phyloP scores from a whole-genome alignment of 2,329 filamentous ascomycete genomes.

The Fusarium sp. region DNA sequence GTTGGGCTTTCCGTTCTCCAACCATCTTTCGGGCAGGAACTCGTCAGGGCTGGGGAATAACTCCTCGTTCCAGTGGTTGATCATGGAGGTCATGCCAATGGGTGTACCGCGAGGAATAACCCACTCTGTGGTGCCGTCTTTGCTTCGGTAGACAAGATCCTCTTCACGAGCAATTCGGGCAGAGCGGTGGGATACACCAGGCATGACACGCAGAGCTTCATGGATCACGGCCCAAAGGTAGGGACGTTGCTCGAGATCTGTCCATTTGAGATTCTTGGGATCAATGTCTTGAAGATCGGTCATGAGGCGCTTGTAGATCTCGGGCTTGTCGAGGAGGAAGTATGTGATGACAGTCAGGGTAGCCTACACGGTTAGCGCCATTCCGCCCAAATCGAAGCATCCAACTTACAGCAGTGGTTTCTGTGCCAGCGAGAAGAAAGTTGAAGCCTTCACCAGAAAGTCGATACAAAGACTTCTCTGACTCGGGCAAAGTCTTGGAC shows the following conservation, averaged over 20 bases:
- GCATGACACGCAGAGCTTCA: slow-evolving; percentile 51
- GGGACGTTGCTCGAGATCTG: slow-evolving; percentile 50
- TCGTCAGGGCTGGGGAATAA: slow-evolving; percentile 49
- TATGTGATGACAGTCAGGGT: slow-evolving; percentile 51
- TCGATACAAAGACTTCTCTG: slow-evolving; percentile 51
- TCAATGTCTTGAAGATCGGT: slow-evolving; percentile 47
- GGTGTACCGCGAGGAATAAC: slow-evolving; percentile 48
- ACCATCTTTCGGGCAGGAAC: slow-evolving; percentile 50
- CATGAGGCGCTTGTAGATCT: slow-evolving; percentile 45
- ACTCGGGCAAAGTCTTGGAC: slow-evolving; percentile 45
- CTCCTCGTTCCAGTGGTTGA: slow-evolving; percentile 47
- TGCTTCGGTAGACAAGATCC: slow-evolving; percentile 44
- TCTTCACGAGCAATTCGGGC: slow-evolving; percentile 42
- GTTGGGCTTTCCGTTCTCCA: slow-evolving; percentile 41
- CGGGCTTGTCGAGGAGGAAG: slow-evolving; percentile 50
- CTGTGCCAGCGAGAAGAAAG: slow-evolving; percentile 53
- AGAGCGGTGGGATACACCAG: slow-evolving; percentile 45
- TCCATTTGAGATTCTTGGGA: slow-evolving; percentile 45
- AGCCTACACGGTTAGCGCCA: slow-evolving; percentile 19
- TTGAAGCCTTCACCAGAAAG: slow-evolving; percentile 53
- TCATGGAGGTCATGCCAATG: slow-evolving; percentile 49
- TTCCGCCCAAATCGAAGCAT: rapidly evolving
- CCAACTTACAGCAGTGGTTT: slow-evolving; percentile 51
- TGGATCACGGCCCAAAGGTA: slow-evolving; percentile 54
- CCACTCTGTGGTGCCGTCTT: slow-evolving; percentile 33